Conservation (phyloP, 2,329 filamentous ascomycete genomes). For the Domatiomyces catenatus region DNA sequence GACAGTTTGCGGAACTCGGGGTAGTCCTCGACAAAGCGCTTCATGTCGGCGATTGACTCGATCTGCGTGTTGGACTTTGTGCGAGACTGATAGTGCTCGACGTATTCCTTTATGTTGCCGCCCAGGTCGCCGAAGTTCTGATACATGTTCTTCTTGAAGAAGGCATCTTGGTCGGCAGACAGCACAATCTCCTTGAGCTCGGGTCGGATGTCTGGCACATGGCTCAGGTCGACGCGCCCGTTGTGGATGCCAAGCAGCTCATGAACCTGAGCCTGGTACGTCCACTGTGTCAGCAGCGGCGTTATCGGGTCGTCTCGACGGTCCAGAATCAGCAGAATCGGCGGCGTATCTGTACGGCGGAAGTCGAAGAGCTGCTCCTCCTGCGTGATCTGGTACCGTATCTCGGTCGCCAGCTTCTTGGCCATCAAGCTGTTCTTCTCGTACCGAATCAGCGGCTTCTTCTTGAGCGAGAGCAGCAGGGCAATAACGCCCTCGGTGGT, state of each 20-base stretch:
- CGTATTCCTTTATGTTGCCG: slow-evolving; percentile 95
- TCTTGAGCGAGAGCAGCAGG: slow-evolving; percentile 75
- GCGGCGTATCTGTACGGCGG: slow-evolving; percentile 81
- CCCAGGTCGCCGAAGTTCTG: slow-evolving; percentile 93
- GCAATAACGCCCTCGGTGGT: slow-evolving; percentile 78
- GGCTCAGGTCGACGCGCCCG: slow-evolving; percentile 76
- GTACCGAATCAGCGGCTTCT: slow-evolving; percentile 88
- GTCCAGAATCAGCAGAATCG: slow-evolving; percentile 79
- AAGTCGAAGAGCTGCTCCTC: slow-evolving; percentile 97
- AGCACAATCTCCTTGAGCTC: slow-evolving; percentile 89
- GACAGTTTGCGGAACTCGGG: slow-evolving; percentile 94
- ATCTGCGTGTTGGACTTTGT: slow-evolving; percentile 95
- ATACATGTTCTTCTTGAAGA: slow-evolving; percentile 99
- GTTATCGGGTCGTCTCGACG: slow-evolving; percentile 89
- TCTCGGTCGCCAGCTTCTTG: slow-evolving; percentile 84
- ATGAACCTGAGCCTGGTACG: slow-evolving; percentile 99
- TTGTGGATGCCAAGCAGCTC: slow-evolving; percentile 88
- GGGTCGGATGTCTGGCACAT: slow-evolving; percentile 67
- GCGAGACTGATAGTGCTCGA: slow-evolving; percentile 93
- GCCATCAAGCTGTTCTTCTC: slow-evolving; percentile 78
- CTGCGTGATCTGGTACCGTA: slow-evolving; percentile 83
- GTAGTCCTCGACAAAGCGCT: slow-evolving; percentile 96
- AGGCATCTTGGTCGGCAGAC: slow-evolving; percentile 92
- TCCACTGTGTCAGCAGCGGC: slow-evolving; percentile 91
- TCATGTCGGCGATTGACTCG: slow-evolving; percentile 97